Conservation (phyloP, 768 basidiomycete genomes). For the Suillus clintonianus region DNA sequence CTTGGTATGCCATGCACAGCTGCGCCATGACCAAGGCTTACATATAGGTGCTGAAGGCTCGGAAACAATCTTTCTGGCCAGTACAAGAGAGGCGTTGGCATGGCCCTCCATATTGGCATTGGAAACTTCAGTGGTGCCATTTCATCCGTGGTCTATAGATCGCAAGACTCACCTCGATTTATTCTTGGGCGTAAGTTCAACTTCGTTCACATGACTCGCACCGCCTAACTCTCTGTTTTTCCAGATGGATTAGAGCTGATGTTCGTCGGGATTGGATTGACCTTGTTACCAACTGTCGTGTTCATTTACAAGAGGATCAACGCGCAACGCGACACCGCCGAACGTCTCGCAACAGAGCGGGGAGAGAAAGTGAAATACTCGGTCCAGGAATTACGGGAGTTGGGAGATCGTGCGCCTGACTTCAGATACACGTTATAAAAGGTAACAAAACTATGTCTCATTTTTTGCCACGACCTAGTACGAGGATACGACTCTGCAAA, state of each 20-base stretch:
- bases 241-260: constrained; percentile 66
- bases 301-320: constrained; percentile 60
- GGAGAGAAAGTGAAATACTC: constrained; percentile 22
- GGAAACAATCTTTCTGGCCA: constrained; percentile 42
- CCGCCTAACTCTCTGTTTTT: background rate
- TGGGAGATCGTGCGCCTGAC: constrained; percentile 66
- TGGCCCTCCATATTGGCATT: constrained; percentile 69
- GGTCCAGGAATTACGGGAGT: constrained; percentile 23
- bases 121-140: constrained; percentile 67
- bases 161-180: constrained; percentile 59
- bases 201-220: background rate
- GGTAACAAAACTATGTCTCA: constrained; percentile 13
- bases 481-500: background rate
- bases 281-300: constrained; percentile 49
- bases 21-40: background rate
- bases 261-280: constrained; percentile 67
- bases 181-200: constrained; percentile 54
- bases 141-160: constrained; percentile 59
- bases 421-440: constrained; percentile 55
- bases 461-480: background rate
- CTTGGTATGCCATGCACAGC: constrained; percentile 46
- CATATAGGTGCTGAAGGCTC: background rate
- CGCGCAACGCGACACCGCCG: constrained; percentile 42
- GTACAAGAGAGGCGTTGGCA: constrained; percentile 68
- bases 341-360: constrained; percentile 11